Percentiles rank a stretch among this genome's conserved stretches.
These are phyloP conservation scores for Dictyophora rubrovolvata DNA, from an alignment of 768 basidiomycete species.

Conservation along the genomic window DNA sequence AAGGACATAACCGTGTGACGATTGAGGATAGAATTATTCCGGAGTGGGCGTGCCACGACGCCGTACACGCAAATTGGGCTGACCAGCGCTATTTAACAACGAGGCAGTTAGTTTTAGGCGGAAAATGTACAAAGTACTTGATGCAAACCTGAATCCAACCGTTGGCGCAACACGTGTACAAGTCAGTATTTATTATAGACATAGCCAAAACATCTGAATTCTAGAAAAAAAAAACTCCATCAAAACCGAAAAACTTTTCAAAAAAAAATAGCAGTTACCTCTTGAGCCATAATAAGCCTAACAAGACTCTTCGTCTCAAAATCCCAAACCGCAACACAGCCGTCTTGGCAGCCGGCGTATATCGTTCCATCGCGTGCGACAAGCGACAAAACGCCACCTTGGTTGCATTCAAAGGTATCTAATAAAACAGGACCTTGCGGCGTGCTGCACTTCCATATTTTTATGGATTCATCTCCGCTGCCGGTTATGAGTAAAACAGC, in stretches of 20 bases:
- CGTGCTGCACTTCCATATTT: slow-evolving; percentile 60
- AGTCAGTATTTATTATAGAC: slow-evolving; percentile 49
- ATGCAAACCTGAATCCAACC: slow-evolving; percentile 53
- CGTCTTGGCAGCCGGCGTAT: slow-evolving; percentile 91
- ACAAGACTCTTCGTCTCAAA: slow-evolving; percentile 82
- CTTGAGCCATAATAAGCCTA: slow-evolving; percentile 77
- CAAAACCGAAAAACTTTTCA: too few relatives aligned
- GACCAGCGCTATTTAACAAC: slow-evolving; percentile 56
- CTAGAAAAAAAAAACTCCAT: slow-evolving; percentile 34
- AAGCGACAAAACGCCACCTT: slow-evolving; percentile 79
- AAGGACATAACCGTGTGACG: slow-evolving; percentile 27
- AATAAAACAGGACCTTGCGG: slow-evolving; percentile 34
- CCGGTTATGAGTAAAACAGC: slow-evolving; percentile 63
- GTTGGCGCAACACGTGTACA: slow-evolving; percentile 42
- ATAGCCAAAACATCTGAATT: slow-evolving; percentile 75
- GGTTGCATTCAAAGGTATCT: slow-evolving; percentile 60
- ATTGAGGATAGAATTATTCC: slow-evolving; percentile 78
- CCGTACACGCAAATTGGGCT: slow-evolving; percentile 73
- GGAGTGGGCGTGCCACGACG: slow-evolving; percentile 72
- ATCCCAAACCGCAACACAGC: slow-evolving; percentile 85
- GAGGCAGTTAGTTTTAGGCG: background rate
- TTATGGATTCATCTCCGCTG: slow-evolving; percentile 85
- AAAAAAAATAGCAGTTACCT: too few relatives aligned
- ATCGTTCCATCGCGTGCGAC: slow-evolving; percentile 67
- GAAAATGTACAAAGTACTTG: background rate